Evolutionary conservation across 202 grass and related monocot species (phyloP), one percentile per base, ranked within the genome.

Genomic region (Cymbopogon flexuosus): DNA sequence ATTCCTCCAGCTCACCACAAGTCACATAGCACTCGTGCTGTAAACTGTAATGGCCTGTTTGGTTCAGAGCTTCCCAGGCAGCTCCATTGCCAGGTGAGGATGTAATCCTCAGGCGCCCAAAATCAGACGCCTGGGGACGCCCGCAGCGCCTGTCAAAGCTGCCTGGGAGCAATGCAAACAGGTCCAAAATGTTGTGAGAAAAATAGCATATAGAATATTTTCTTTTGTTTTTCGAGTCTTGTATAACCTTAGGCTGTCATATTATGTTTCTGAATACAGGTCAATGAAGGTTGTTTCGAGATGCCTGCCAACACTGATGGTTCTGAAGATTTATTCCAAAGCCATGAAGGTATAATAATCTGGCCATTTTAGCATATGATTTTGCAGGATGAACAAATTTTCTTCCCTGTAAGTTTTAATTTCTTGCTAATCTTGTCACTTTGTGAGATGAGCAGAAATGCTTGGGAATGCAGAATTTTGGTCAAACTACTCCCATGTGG

Each of bases 231-330:
- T 59, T 33, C 58, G 5, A 66, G 9, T 68, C 24, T 39, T 67
- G 41, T 77, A 33, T 76, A 47, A 72, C 27, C 40, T 41, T 67
- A 68, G 45, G 47, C 31, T 59, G 7, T 39, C 1, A 2, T 21
- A 62, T 79, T 85, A 70, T 64, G 30, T 68, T 77, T 22, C 59
- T 21, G 47, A 37, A 86, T 75, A 69, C 86, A 93, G 91, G 86
- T 35, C 34, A 68, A 76, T 81, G 73, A 83, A 66, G 72, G 58
- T 52, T 79, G 24, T 81, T 81, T 88, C 29, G 54, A 62, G 52
- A 73, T 65, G 22, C 70, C 51, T 68, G 62, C 27, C 10, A 56
- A 71, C 18, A 54, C 8, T 19, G 27, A 54, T 22, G 42, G 34
- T 86, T 79, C 45, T 75, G 66, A 88, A 72, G 69, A 75, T 87